Conservation (phyloP, 129 eudicot genomes). For the Daucus carota region DH1_v3.0 NC_030382.2:54707501-54708000, state of each 20-base stretch:
- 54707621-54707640: not conserved
- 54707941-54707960: not conserved
- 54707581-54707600: not conserved
- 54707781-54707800: not conserved
- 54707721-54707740: not conserved
- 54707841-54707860: not conserved
- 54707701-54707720: not conserved
- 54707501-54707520: not conserved
- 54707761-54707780: not conserved
- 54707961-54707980: not conserved
- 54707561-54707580: constrained; percentile 2
- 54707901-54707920: constrained; percentile 7
- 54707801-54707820: not conserved
- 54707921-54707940: not conserved
- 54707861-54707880: not conserved
- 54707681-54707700: not conserved
- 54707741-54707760: not conserved
- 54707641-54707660: constrained; percentile 1
- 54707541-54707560: not conserved
- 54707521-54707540: not conserved
- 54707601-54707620: not conserved
- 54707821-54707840: not conserved
- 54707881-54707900: constrained; percentile 1
- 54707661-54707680: constrained; percentile 4
- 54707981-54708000: not conserved